Conservation (phyloP, 331 rosid genomes). For the Quercus lobata region DNA sequence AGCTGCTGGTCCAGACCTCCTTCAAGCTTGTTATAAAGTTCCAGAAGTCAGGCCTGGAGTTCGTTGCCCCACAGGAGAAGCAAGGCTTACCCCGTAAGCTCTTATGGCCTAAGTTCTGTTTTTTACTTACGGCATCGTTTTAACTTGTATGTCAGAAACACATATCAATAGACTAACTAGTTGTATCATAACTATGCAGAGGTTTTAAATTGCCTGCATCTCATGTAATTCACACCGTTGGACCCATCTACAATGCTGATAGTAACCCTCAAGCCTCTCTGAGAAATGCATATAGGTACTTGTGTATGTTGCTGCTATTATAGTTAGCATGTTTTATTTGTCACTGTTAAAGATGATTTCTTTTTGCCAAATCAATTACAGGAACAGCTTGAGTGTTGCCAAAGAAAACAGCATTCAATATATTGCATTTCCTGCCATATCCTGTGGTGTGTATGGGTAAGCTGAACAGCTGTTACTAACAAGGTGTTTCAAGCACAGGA, state of each 20-base stretch:
- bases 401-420: conserved; percentile 61
- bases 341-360: conserved; percentile 6
- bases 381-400: conserved; percentile 75
- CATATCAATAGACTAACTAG: background rate
- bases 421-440: conserved; percentile 86
- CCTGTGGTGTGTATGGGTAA: conserved; percentile 83
- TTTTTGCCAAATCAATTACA: conserved; percentile 30
- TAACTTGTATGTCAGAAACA: background rate
- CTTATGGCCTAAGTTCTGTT: background rate
- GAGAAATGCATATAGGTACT: conserved; percentile 75
- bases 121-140: background rate
- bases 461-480: conserved; percentile 20
- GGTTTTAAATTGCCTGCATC: conserved; percentile 74
- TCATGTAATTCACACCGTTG: conserved; percentile 83
- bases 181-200: conserved; percentile 35
- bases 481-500: background rate
- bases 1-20: conserved; percentile 84
- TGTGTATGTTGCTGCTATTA: background rate
- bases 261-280: conserved; percentile 54
- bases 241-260: conserved; percentile 52
- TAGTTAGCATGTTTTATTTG: conserved; percentile 1
- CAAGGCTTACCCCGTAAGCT: conserved; percentile 78
- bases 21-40: conserved; percentile 57
- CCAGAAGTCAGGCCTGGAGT: conserved; percentile 71
- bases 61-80: conserved; percentile 90